Conservation (phyloP, 768 basidiomycete genomes). For the Strobilomyces echinocephalus region DNA sequence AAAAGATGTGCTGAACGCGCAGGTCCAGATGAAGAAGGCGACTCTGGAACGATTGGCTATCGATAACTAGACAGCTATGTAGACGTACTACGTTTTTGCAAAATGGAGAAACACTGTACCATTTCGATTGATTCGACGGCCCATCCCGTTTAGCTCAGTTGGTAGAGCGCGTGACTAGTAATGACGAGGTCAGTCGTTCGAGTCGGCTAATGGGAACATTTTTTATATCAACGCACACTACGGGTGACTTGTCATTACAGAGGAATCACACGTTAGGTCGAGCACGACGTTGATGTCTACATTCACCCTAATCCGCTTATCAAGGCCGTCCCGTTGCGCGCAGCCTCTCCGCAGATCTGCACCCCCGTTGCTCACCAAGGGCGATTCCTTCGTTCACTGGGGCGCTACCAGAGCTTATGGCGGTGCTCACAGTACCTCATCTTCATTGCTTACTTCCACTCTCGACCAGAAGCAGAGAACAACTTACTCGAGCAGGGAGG, state of each 20-base stretch:
- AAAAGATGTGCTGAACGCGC: neutral
- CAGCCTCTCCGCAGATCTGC: neutral
- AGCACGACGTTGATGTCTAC: slow-evolving; percentile 10
- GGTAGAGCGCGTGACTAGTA: slow-evolving; percentile 69
- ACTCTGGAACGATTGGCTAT: slow-evolving; percentile 22
- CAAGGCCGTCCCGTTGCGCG: slow-evolving; percentile 1
- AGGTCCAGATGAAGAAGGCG: slow-evolving; percentile 27
- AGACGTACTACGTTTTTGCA: no score
- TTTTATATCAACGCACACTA: slow-evolving; percentile 1
- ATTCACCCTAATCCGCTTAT: slow-evolving; percentile 6
- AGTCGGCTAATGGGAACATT: slow-evolving; percentile 47
- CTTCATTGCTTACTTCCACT: slow-evolving; percentile 57
- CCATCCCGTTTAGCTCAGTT: slow-evolving; percentile 37
- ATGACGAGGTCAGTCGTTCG: slow-evolving; percentile 68
- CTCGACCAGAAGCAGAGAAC: slow-evolving; percentile 54
- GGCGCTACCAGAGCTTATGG: slow-evolving; percentile 37
- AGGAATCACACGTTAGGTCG: neutral
- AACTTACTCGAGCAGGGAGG: slow-evolving; percentile 39
- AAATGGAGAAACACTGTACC: neutral
- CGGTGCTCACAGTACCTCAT: slow-evolving; percentile 42
- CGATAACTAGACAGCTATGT: slow-evolving; percentile 10
- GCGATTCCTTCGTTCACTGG: neutral
- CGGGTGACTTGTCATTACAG: no score
- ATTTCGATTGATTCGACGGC: no score
- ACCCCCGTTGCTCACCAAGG: neutral